These are phyloP conservation scores for Geranomyces michiganensis DNA, from an alignment of 192 early-diverging fungal species.

Conservation along the genomic window DNA sequence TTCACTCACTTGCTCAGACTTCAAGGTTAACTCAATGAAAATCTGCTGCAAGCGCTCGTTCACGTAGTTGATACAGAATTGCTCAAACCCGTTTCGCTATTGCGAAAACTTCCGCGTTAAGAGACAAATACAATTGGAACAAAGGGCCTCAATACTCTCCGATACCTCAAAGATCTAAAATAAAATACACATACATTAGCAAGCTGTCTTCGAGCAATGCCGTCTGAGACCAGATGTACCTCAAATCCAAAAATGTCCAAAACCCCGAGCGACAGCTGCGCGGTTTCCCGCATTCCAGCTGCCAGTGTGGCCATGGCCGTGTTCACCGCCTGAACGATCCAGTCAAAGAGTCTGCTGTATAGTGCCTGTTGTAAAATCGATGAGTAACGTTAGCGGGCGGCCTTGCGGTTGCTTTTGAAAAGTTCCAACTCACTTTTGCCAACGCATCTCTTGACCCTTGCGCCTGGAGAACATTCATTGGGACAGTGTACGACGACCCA, in stretches of 20 bases:
- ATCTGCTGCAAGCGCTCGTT: constrained; percentile 98
- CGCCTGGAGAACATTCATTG: constrained; percentile 90
- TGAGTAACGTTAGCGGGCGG: background rate
- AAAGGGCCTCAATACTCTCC: background rate
- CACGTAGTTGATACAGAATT: constrained; percentile 99
- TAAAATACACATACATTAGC: background rate
- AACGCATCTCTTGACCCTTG: constrained; percentile 87
- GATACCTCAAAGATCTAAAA: constrained; percentile 35
- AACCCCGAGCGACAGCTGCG: constrained; percentile 75
- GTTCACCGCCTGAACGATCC: constrained; percentile 94
- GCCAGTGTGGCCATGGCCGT: constrained; percentile 67
- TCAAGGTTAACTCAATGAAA: constrained; percentile 97
- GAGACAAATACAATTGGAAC: background rate
- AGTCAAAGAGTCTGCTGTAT: constrained; percentile 95
- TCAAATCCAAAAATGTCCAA: constrained; percentile 99
- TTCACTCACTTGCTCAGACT: constrained; percentile 81
- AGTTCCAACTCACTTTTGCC: constrained; percentile 68
- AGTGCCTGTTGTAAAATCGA: constrained; percentile 43
- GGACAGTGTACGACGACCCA: constrained; percentile 67
- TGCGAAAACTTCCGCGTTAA: background rate
- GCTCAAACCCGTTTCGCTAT: constrained; percentile 95
- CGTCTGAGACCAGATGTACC: constrained; percentile 31
- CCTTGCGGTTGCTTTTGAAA: background rate
- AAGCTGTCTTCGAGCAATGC: background rate
- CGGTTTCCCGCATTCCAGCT: constrained; percentile 58